A percentile compares a stretch with the other conserved stretches of the same genome.
phyloP scores from a whole-genome alignment of 2,329 filamentous ascomycete genomes.

The Pseudogymnoascus sp. region DNA sequence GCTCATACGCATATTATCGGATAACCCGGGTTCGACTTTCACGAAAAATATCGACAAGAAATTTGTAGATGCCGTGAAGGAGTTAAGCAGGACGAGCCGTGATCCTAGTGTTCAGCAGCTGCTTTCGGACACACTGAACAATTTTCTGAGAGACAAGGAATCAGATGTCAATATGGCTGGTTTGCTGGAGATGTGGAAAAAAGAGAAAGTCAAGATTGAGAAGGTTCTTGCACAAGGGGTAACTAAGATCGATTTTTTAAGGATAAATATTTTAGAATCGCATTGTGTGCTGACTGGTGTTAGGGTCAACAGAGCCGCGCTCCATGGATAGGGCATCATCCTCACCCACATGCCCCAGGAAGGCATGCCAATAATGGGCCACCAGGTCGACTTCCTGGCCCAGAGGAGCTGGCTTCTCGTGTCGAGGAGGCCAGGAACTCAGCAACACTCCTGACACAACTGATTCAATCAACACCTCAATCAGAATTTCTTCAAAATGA shows the following conservation, averaged over 20 bases:
- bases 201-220: conserved; percentile 62
- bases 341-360: neutral
- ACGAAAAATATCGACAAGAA: conserved; percentile 84
- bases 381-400: conserved; percentile 45
- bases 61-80: conserved; percentile 69
- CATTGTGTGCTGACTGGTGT: neutral
- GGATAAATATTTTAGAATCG: neutral
- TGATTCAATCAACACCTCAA: conserved; percentile 76
- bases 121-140: conserved; percentile 76
- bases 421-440: conserved; percentile 88
- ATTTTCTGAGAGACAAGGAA: conserved; percentile 62
- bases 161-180: conserved; percentile 64
- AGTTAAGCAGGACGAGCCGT: conserved; percentile 60
- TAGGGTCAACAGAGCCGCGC: neutral
- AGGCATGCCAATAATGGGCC: conserved; percentile 3
- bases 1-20: conserved; percentile 82
- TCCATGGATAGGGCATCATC: conserved; percentile 3
- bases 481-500: conserved; percentile 72
- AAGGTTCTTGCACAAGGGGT: conserved; percentile 35
- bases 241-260: neutral
- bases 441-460: conserved; percentile 83
- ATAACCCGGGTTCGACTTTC: conserved; percentile 86
- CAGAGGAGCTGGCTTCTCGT: conserved; percentile 70
- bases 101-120: conserved; percentile 78
- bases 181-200: conserved; percentile 81